A percentile compares a stretch with the other conserved stretches of the same genome.
Conservation (phyloP, 208 protist genomes). For the Crithidia bombi region DNA sequence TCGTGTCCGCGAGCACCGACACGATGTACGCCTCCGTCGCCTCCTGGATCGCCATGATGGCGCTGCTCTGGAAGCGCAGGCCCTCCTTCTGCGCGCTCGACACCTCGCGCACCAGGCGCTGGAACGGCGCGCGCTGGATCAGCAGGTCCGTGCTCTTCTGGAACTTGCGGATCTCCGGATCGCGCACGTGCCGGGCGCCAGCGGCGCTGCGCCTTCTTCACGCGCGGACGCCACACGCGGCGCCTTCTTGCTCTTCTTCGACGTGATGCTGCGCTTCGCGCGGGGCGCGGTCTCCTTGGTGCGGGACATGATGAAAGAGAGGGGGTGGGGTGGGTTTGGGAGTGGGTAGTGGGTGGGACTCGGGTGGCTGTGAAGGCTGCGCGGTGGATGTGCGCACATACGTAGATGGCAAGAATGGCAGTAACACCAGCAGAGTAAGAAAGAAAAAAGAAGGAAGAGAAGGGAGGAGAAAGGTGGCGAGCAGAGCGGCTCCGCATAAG, state of each 20-base stretch:
- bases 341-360: slow-evolving; percentile 1
- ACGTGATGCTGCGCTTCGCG: slow-evolving; percentile 96
- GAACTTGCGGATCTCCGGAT: slow-evolving; percentile 97
- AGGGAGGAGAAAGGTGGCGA: too few species aligned
- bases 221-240: slow-evolving; percentile 92
- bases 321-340: slow-evolving; percentile 10
- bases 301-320: slow-evolving; percentile 87
- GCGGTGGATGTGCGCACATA: too few species aligned
- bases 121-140: slow-evolving; percentile 88
- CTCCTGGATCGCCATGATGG: too few species aligned
- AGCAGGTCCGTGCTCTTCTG: slow-evolving; percentile 89
- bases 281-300: slow-evolving; percentile 98
- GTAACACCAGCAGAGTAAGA: too few species aligned
- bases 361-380: slow-evolving; percentile 15
- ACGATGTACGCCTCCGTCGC: slow-evolving; percentile 93
- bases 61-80: too few species aligned
- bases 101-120: slow-evolving; percentile 89
- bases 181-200: slow-evolving; percentile 98
- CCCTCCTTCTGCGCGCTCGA: too few species aligned
- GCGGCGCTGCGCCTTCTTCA: slow-evolving; percentile 97
- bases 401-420: too few species aligned
- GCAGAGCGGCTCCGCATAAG: too few species aligned
- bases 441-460: too few species aligned
- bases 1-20: slow-evolving; percentile 92
- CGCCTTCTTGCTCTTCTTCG: slow-evolving; percentile 97